These are phyloP conservation scores for Penicillium canescens DNA, from an alignment of 495 filamentous ascomycete species.

Conservation along the genomic window DNA sequence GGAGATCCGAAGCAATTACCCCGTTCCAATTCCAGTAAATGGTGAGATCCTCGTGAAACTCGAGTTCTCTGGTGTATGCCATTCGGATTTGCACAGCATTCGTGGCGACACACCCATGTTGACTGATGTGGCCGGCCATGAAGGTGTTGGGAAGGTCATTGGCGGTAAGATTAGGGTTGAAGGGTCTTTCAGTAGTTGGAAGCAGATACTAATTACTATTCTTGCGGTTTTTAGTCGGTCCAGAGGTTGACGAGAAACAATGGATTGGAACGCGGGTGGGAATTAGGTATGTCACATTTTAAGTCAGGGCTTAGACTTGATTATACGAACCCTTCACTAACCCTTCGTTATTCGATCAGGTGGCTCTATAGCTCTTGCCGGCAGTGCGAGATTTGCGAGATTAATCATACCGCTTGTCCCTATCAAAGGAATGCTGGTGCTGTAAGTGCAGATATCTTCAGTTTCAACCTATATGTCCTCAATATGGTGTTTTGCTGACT, in stretches of 20 bases:
- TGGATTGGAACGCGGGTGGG: constrained; percentile 42
- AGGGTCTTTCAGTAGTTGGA: background rate
- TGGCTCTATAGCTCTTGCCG: constrained; percentile 49
- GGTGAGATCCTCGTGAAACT: constrained; percentile 43
- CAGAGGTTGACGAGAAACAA: constrained; percentile 23
- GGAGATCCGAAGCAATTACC: constrained; percentile 29
- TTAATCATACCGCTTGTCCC: constrained; percentile 47
- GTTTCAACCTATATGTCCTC: background rate
- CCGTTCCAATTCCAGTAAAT: constrained; percentile 32
- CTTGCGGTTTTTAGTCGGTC: constrained; percentile 25
- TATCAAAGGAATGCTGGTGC: constrained; percentile 46
- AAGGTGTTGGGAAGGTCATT: constrained; percentile 43
- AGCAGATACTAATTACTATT: background rate
- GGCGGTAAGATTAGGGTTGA: constrained; percentile 20
- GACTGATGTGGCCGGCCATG: constrained; percentile 47
- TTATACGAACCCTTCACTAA: background rate
- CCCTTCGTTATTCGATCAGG: constrained; percentile 14
- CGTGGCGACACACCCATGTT: constrained; percentile 47
- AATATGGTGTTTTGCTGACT: background rate
- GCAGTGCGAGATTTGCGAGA: constrained; percentile 45
- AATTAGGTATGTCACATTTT: constrained; percentile 30
- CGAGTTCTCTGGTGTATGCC: constrained; percentile 44
- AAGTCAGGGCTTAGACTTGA: background rate
- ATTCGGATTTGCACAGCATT: constrained; percentile 46
- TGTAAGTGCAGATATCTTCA: constrained; percentile 15